Percentiles rank a stretch among this genome's conserved stretches.
Evolutionary conservation across 2,329 filamentous ascomycete genomes (phyloP).

Genomic region (Ophioceras dolichostomum): DNA sequence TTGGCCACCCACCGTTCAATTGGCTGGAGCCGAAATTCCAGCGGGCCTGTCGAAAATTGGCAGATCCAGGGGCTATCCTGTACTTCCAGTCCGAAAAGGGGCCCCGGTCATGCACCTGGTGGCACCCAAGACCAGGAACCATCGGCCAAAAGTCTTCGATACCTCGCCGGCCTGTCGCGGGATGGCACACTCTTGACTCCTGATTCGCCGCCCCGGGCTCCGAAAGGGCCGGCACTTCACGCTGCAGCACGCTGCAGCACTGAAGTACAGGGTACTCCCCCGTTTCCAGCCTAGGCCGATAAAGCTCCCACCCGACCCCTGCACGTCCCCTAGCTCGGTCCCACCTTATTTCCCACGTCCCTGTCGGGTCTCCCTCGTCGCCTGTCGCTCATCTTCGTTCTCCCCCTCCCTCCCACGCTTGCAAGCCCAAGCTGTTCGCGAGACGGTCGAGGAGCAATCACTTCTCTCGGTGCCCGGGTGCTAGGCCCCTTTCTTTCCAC

Average conservation of each 20-base stretch:
- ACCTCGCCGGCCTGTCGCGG: too few relatives aligned
- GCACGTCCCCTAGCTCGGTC: background rate
- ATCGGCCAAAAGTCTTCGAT: too few relatives aligned
- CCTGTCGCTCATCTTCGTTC: too few relatives aligned
- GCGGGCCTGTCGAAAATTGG: background rate
- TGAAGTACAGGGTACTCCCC: background rate
- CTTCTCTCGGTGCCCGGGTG: slow-evolving; percentile 1
- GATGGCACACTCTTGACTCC: too few relatives aligned
- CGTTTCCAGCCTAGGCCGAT: background rate
- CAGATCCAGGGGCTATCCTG: too few relatives aligned
- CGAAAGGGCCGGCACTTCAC: too few relatives aligned
- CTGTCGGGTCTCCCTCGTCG: slow-evolving; percentile 1
- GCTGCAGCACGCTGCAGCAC: background rate
- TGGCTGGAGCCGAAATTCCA: background rate
- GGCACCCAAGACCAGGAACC: too few relatives aligned
- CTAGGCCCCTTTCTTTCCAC: background rate
- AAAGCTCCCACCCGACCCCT: background rate
- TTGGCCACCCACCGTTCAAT: background rate
- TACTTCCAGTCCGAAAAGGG: too few relatives aligned
- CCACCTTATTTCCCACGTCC: slow-evolving; percentile 8
- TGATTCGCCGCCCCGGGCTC: too few relatives aligned
- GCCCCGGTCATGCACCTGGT: too few relatives aligned
- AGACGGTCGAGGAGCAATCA: background rate
- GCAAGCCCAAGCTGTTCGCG: slow-evolving; percentile 1
- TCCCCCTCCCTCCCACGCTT: too few relatives aligned